Percentiles rank a stretch among this genome's conserved stretches.
Conservation (phyloP, 352 stramenopile genomes). For the Globisporangium perplexum region DNA sequence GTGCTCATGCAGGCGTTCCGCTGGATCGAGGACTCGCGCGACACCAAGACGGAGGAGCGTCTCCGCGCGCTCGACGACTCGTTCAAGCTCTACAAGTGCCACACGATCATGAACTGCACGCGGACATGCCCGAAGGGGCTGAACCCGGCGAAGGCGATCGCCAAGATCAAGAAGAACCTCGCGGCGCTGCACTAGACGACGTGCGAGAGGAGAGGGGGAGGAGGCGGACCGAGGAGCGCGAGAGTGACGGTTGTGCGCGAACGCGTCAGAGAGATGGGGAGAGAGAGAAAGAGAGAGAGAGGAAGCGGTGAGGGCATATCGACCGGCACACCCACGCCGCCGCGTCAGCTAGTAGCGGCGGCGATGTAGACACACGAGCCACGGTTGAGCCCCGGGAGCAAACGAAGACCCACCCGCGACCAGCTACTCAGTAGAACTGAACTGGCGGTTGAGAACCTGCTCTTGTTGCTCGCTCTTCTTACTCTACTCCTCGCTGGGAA, state of each 20-base stretch:
- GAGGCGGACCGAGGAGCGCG: not conserved
- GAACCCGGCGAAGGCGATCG: conserved; percentile 98
- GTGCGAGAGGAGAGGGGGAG: not conserved
- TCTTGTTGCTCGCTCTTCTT: not conserved
- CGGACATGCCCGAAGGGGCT: conserved; percentile 99
- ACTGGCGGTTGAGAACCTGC: too few relatives aligned
- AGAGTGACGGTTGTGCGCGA: too few relatives aligned
- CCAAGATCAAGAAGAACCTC: conserved; percentile 97
- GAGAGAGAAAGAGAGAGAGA: not conserved
- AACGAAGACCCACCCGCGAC: not conserved
- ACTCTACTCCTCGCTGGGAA: not conserved
- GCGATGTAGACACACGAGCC: conserved; percentile 2
- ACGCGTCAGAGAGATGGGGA: too few relatives aligned
- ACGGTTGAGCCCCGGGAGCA: not conserved
- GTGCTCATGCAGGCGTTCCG: conserved; percentile 95
- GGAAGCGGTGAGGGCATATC: not conserved
- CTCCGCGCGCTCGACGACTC: conserved; percentile 95
- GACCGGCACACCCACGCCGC: not conserved
- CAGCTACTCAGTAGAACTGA: too few relatives aligned
- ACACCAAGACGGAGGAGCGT: conserved; percentile 96
- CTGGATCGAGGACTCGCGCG: conserved; percentile 99
- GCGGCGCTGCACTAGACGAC: conserved; percentile 59
- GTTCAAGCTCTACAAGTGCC: conserved; percentile 99
- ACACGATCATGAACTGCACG: conserved; percentile 99
- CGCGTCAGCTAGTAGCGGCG: not conserved